These are phyloP conservation scores for Arthonia radiata DNA, from an alignment of 495 filamentous ascomycete genomes.

Conservation along the genomic window DNA sequence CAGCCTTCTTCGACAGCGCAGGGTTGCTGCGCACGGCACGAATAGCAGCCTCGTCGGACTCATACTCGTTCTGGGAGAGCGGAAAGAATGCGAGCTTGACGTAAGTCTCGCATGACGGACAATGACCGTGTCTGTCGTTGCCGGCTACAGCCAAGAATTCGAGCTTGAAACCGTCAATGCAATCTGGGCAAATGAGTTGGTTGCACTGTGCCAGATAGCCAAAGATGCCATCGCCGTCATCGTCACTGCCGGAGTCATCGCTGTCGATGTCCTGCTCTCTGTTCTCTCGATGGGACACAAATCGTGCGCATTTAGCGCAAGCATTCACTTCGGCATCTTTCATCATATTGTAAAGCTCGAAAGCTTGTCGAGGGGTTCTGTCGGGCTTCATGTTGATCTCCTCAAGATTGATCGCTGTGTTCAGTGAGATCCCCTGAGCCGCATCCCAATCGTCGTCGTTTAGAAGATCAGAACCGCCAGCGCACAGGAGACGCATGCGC, in stretches of 20 bases:
- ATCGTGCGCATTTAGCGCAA: slow-evolving; percentile 46
- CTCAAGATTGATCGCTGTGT: slow-evolving; percentile 64
- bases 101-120: slow-evolving; percentile 37
- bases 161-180: slow-evolving; percentile 29
- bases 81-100: slow-evolving; percentile 33
- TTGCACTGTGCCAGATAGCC: slow-evolving; percentile 64
- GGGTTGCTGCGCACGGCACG: slow-evolving; percentile 20
- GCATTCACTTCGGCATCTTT: slow-evolving; percentile 44
- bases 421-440: slow-evolving; percentile 49
- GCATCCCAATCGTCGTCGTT: slow-evolving; percentile 55
- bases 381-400: slow-evolving; percentile 27
- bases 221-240: slow-evolving; percentile 30
- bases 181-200: slow-evolving; percentile 54
- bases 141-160: slow-evolving; percentile 14
- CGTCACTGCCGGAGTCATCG: slow-evolving; percentile 17
- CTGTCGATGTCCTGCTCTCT: slow-evolving; percentile 19
- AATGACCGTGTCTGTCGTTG: slow-evolving; percentile 21
- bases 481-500: slow-evolving; percentile 70
- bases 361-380: slow-evolving; percentile 39
- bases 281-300: too few species aligned
- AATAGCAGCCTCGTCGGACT: slow-evolving; percentile 28
- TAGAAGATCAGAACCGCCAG: slow-evolving; percentile 73
- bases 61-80: slow-evolving; percentile 37
- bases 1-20: slow-evolving; percentile 32
- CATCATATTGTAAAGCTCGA: slow-evolving; percentile 62